These are phyloP conservation scores for Lipomyces spencermartinsiae DNA, from an alignment of 805 yeast genomes.

Conservation along the genomic window DNA sequence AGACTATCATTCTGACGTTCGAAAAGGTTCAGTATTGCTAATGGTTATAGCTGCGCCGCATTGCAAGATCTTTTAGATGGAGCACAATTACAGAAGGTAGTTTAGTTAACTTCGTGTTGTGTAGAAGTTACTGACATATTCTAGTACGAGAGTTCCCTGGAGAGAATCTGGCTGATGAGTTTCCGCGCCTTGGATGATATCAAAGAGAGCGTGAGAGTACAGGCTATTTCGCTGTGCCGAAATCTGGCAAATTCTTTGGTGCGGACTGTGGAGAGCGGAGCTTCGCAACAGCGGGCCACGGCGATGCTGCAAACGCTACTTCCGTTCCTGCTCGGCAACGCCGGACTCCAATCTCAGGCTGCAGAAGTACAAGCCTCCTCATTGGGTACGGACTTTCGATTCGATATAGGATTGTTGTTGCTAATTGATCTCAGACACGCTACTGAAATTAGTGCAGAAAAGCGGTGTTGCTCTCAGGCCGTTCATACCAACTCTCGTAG, in stretches of 20 bases:
- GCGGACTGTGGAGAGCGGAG: constrained; percentile 54
- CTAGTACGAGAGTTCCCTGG: constrained; percentile 52
- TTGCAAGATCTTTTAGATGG: constrained; percentile 65
- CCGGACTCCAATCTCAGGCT: constrained; percentile 83
- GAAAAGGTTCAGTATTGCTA: constrained; percentile 9
- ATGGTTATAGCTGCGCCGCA: constrained; percentile 28
- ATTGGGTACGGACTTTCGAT: constrained; percentile 44
- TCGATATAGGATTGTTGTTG: constrained; percentile 41
- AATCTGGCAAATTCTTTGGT: constrained; percentile 68
- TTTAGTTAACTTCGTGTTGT: not conserved
- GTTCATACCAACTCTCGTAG: constrained; percentile 70
- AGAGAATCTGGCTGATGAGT: constrained; percentile 84
- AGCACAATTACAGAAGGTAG: constrained; percentile 59
- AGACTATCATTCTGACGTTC: constrained; percentile 53
- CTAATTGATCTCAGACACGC: constrained; percentile 48
- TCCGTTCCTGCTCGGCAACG: constrained; percentile 79
- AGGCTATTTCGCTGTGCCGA: constrained; percentile 73
- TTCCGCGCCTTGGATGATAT: constrained; percentile 92
- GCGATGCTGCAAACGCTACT: constrained; percentile 62
- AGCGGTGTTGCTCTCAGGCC: constrained; percentile 65
- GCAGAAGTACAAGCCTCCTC: constrained; percentile 83
- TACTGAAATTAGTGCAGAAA: constrained; percentile 71
- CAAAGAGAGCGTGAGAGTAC: constrained; percentile 87
- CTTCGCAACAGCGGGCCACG: constrained; percentile 52
- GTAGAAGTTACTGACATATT: not conserved